Evolutionary conservation across 2,329 filamentous ascomycete genomes (phyloP).

Genomic region (Chaetomium olivaceum): DNA sequence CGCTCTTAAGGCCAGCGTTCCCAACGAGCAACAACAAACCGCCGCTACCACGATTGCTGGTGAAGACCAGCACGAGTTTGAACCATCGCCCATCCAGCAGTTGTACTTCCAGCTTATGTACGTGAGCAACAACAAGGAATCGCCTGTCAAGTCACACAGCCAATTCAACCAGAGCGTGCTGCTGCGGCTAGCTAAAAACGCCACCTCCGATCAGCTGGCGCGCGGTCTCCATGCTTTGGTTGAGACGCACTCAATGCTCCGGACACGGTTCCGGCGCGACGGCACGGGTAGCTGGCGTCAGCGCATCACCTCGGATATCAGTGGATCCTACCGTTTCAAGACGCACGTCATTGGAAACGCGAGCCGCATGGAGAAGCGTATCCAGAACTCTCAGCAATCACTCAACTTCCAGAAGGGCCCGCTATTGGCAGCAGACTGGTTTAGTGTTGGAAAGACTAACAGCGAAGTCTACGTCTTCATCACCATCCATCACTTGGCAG

Average conservation of each 20-base stretch:
- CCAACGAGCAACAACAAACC: background rate
- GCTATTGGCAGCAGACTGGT: constrained; percentile 32
- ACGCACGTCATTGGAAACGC: constrained; percentile 26
- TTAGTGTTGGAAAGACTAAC: constrained; percentile 20
- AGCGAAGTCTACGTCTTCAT: constrained; percentile 34
- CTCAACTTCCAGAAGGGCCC: constrained; percentile 33
- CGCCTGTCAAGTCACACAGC: constrained; percentile 21
- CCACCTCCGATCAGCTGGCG: constrained; percentile 23
- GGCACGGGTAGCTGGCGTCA: constrained; percentile 33
- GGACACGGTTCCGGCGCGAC: constrained; percentile 37
- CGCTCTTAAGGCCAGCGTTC: constrained; percentile 21
- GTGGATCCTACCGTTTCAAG: constrained; percentile 31
- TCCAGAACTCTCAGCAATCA: constrained; percentile 25
- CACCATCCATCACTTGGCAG: constrained; percentile 41
- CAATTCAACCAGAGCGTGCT: constrained; percentile 50
- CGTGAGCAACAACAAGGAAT: background rate
- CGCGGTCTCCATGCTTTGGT: constrained; percentile 35
- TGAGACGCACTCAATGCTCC: constrained; percentile 41
- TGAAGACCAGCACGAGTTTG: constrained; percentile 40
- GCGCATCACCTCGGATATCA: constrained; percentile 30
- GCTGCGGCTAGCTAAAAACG: constrained; percentile 34
- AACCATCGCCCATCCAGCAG: constrained; percentile 48
- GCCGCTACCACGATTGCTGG: constrained; percentile 1
- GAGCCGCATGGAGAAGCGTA: constrained; percentile 28
- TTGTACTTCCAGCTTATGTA: constrained; percentile 43